Base-by-base conservation (phyloP, 78 protist species). In the Dictyostelium brefeldianum region DNA sequence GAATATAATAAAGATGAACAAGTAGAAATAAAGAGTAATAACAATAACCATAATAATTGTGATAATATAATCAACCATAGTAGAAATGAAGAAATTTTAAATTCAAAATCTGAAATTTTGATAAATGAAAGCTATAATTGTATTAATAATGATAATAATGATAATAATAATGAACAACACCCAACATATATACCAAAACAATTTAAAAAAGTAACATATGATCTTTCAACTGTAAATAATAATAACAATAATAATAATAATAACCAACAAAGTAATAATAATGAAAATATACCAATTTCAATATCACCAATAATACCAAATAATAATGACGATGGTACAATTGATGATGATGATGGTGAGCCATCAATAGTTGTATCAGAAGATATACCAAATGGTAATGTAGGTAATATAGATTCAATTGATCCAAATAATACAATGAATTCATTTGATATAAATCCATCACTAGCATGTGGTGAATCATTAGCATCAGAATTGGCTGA, bases 401-500 rank as follows among this genome's bases (percentile, higher is more conserved):
- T 54, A 54, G 59, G 18, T 15, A 11, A 11, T 54, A 54, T 54
- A 11, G 18, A 11, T 15, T 17, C 51, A 17, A 69, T 5, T 4
- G 48, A 69, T 69, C 25, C 43, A 10, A 69, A 69, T 36, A 36
- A 6, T 17, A 71, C 50, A 43, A 71, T 71, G 75, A 71, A 71
- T 9, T 71, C 79, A 15, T 71, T 43, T 43, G 79, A 31, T 41
- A 29, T 71, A 41, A 43, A 31, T n/a, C 50, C 79, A 46, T 43
- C 79, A n/a, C 50, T 71, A 20, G 54, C 50, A 15, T 71, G 50
- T 22, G 83, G 54, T 48, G 75, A 56, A 14, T 51, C 36, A 18
- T 25, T 85, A 9, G 83, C 70, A 41, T 27, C 59, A 1, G 92
- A 85, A 47, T 36, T 85, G 7, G 48, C 59, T 48, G 92, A 85